Evolutionary conservation across 768 basidiomycete species (phyloP).

Genomic region (Hydnomerulius pinastri): DNA sequence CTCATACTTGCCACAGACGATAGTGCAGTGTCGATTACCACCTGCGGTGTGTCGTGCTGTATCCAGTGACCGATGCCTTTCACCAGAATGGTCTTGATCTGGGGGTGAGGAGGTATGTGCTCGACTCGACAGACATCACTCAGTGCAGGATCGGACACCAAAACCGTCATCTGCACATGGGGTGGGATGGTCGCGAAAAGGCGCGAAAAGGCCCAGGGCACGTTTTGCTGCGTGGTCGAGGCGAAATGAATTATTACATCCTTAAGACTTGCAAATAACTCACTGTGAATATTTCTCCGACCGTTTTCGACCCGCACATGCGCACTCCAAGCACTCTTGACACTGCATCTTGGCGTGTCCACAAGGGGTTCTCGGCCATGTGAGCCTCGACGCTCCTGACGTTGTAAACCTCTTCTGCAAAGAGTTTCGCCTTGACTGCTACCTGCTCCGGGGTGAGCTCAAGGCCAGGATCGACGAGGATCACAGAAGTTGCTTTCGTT

Average conservation of each 20-base stretch:
- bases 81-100: conserved; percentile 3
- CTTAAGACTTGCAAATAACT: background rate
- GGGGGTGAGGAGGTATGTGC: conserved; percentile 2
- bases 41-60: conserved; percentile 10
- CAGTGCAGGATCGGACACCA: conserved; percentile 13
- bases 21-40: conserved; percentile 7
- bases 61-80: conserved; percentile 18
- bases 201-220: conserved; percentile 14
- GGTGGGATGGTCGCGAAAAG: conserved; percentile 9
- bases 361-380: conserved; percentile 12
- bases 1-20: too few relatives aligned
- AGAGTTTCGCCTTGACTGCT: background rate
- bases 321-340: conserved; percentile 12
- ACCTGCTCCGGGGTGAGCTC: conserved; percentile 1
- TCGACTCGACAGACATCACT: conserved; percentile 7
- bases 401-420: background rate
- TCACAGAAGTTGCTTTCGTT: background rate
- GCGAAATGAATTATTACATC: background rate
- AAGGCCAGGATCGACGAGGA: conserved; percentile 19
- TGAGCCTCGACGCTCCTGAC: conserved; percentile 7
- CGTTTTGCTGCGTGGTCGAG: conserved; percentile 10
- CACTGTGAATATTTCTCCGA: conserved; percentile 9
- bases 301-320: conserved; percentile 5
- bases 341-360: conserved; percentile 15
- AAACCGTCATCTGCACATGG: conserved; percentile 15